Conservation (phyloP, 371 early-diverging fungal species). For the Fennellomyces sp. region DNA sequence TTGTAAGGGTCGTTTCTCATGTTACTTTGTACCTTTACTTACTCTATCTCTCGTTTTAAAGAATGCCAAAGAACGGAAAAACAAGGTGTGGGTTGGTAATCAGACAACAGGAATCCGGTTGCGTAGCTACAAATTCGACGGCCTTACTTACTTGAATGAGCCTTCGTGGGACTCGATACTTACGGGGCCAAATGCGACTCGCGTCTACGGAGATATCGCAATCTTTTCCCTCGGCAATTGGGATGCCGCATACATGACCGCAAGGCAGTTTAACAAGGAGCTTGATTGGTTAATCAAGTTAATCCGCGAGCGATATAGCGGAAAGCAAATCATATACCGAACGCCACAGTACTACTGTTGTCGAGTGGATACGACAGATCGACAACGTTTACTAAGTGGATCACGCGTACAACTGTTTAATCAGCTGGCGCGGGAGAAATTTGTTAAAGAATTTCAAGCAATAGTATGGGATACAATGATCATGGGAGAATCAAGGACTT, state of each 20-base stretch:
- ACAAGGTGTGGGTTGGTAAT: conserved; percentile 21
- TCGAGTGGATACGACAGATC: conserved; percentile 38
- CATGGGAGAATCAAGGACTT: conserved; percentile 35
- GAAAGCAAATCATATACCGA: conserved; percentile 46
- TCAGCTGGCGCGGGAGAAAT: conserved; percentile 20
- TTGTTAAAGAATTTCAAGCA: conserved; percentile 29
- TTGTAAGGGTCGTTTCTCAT: no score
- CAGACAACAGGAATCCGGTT: conserved; percentile 12
- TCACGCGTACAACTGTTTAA: conserved; percentile 45
- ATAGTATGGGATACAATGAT: conserved; percentile 43
- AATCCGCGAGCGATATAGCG: conserved; percentile 28
- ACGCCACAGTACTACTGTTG: conserved; percentile 61
- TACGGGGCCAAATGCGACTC: conserved; percentile 6
- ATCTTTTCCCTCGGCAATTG: conserved; percentile 56
- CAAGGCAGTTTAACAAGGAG: conserved; percentile 28
- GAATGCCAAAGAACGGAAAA: conserved; percentile 23
- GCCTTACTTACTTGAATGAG: conserved; percentile 45
- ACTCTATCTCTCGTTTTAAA: no score
- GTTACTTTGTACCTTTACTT: no score
- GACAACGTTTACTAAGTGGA: conserved; percentile 39
- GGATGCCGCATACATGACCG: conserved; percentile 51
- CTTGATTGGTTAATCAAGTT: conserved; percentile 28
- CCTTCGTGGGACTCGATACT: conserved; percentile 38
- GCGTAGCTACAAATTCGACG: conserved; percentile 54
- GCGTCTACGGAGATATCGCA: conserved; percentile 16